Evolutionary conservation across 768 basidiomycete species (phyloP).

Genomic region (Naganishia friedmannii): DNA sequence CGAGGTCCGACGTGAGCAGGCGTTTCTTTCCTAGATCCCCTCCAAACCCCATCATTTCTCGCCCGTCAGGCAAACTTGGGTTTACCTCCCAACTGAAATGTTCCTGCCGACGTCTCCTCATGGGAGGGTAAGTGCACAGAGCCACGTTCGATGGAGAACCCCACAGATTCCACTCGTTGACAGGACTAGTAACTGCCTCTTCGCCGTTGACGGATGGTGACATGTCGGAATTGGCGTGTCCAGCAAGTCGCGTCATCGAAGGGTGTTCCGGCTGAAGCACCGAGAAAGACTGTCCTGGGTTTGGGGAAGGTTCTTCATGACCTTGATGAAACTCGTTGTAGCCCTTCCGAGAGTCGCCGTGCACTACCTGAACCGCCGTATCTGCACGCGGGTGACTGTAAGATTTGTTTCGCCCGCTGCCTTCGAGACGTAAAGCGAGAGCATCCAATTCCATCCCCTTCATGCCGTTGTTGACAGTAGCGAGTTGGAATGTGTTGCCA

Average conservation of each 20-base stretch:
- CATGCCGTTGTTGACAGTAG: background rate
- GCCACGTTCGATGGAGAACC: background rate
- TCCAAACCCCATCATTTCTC: conserved; percentile 26
- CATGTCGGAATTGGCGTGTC: background rate
- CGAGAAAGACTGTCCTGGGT: background rate
- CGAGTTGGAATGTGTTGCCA: background rate
- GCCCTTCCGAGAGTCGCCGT: too few relatives aligned
- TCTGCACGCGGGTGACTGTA: background rate
- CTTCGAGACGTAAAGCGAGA: background rate
- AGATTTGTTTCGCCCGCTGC: background rate
- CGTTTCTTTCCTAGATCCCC: conserved; percentile 29
- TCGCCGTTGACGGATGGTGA: background rate
- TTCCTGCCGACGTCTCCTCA: background rate
- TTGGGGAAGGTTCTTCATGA: background rate
- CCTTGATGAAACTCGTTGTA: background rate
- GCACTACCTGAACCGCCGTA: too few relatives aligned
- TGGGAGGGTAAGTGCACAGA: background rate
- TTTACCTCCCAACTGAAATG: conserved; percentile 24
- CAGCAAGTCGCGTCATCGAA: too few relatives aligned
- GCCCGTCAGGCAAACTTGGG: conserved; percentile 20
- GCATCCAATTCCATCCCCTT: background rate
- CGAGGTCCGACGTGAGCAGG: background rate
- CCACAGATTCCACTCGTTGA: conserved; percentile 4
- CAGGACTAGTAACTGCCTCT: too few relatives aligned
- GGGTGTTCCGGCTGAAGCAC: background rate